These are phyloP conservation scores for Pythium aphanidermatum DNA, from an alignment of 352 stramenopile genomes.

Conservation along the genomic window DNA sequence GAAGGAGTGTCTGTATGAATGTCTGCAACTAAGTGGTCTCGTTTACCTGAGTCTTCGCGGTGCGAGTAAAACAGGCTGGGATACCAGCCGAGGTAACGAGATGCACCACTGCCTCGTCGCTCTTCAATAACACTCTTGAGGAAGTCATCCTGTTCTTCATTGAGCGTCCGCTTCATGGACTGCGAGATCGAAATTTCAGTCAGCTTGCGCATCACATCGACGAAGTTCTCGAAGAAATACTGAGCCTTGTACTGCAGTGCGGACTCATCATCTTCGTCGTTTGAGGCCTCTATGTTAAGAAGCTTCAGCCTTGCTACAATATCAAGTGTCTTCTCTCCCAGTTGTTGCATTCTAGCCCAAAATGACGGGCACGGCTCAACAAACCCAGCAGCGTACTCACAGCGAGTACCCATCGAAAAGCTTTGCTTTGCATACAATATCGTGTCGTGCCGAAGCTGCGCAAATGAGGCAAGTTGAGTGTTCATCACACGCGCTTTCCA, in stretches of 20 bases:
- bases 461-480: conserved; percentile 20
- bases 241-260: conserved; percentile 2
- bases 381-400: conserved; percentile 18
- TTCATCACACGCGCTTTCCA: conserved; percentile 23
- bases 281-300: not conserved
- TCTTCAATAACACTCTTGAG: conserved; percentile 24
- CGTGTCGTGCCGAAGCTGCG: conserved; percentile 22
- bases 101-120: conserved; percentile 9
- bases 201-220: conserved; percentile 8
- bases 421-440: conserved; percentile 25
- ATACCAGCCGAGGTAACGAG: conserved; percentile 27
- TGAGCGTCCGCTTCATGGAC: conserved; percentile 1
- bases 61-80: conserved; percentile 26
- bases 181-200: conserved; percentile 9
- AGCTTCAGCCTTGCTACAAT: conserved; percentile 3
- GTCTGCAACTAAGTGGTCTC: conserved; percentile 25
- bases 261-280: not conserved
- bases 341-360: conserved; percentile 18
- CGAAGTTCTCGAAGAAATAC: conserved; percentile 17
- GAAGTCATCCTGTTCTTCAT: conserved; percentile 15
- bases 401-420: conserved; percentile 11
- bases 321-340: conserved; percentile 1
- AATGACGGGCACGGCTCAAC: conserved; percentile 23
- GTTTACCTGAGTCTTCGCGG: conserved; percentile 24
- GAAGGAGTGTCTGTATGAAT: conserved; percentile 29